phyloP scores from a whole-genome alignment of 1,284 basidiomycete species.

The Pascua guehoae region DNA sequence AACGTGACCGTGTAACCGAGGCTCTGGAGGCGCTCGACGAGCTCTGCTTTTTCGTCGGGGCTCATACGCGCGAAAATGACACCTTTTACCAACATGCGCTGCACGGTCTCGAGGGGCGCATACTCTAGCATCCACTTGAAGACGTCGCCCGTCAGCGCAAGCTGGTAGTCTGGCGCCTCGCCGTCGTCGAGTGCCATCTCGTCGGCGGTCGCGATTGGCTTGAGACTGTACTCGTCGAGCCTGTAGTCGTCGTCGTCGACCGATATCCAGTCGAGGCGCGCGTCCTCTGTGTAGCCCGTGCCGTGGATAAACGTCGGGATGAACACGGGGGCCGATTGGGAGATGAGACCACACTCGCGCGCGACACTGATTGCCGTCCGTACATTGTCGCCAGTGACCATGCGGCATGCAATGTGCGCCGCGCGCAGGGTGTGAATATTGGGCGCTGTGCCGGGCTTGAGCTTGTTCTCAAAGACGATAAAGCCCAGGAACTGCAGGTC shows the following conservation, averaged over 20 bases:
- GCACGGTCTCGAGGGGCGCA: conserved; percentile 87
- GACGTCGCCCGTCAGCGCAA: conserved; percentile 93
- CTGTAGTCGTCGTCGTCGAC: conserved; percentile 85
- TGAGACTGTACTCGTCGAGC: conserved; percentile 83
- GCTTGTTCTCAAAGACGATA: conserved; percentile 97
- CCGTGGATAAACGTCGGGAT: conserved; percentile 77
- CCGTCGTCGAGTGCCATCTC: conserved; percentile 71
- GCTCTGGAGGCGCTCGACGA: conserved; percentile 88
- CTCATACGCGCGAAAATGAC: conserved; percentile 99
- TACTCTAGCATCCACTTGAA: conserved; percentile 99
- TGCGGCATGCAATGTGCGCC: conserved; percentile 89
- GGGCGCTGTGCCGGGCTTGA: conserved; percentile 88
- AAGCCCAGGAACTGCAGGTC: conserved; percentile 88
- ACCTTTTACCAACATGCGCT: conserved; percentile 96
- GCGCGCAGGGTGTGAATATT: conserved; percentile 84
- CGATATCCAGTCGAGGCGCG: conserved; percentile 83
- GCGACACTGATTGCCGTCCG: conserved; percentile 96
- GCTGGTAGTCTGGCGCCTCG: conserved; percentile 73
- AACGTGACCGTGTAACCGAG: conserved; percentile 96
- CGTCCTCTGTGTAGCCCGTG: conserved; percentile 62
- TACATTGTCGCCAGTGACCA: conserved; percentile 98
- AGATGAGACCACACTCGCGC: conserved; percentile 87
- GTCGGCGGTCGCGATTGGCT: conserved; percentile 67
- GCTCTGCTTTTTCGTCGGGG: conserved; percentile 98
- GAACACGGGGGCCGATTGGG: conserved; percentile 87